Evolutionary conservation across 2,329 filamentous ascomycete genomes (phyloP).

Genomic region (Phaeosphaeriaceae sp.): DNA sequence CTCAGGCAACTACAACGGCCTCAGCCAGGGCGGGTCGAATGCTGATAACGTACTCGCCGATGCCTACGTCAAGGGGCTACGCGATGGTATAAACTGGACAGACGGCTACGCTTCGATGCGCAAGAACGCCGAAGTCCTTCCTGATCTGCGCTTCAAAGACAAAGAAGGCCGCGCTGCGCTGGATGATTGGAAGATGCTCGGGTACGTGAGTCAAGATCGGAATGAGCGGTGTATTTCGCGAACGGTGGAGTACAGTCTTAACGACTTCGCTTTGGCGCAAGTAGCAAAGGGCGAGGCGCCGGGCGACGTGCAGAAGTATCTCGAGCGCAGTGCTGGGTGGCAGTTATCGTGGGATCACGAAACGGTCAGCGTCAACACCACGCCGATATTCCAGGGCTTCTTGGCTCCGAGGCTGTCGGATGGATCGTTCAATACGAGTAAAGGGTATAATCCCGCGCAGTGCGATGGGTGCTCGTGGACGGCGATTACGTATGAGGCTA

Average conservation of each 20-base stretch:
- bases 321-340: constrained; percentile 41
- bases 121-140: constrained; percentile 68
- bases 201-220: constrained; percentile 60
- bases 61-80: constrained; percentile 72
- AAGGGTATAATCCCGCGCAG: constrained; percentile 44
- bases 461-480: constrained; percentile 48
- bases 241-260: constrained; percentile 49
- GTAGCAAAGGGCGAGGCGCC: constrained; percentile 47
- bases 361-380: constrained; percentile 28
- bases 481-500: constrained; percentile 47
- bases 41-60: constrained; percentile 75
- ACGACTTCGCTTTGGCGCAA: constrained; percentile 49
- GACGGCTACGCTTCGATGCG: constrained; percentile 74
- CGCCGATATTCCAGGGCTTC: constrained; percentile 23
- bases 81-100: constrained; percentile 68
- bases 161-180: constrained; percentile 73
- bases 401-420: constrained; percentile 25
- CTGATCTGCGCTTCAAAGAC: constrained; percentile 59
- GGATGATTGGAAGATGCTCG: constrained; percentile 69
- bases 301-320: constrained; percentile 45
- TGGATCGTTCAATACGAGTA: constrained; percentile 23
- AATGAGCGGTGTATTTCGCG: constrained; percentile 43
- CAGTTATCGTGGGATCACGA: constrained; percentile 24
- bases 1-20: constrained; percentile 72
- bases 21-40: constrained; percentile 72